Evolutionary conservation across 352 stramenopile genomes (phyloP).

Genomic region (Phytophthora pluvialis): DNA sequence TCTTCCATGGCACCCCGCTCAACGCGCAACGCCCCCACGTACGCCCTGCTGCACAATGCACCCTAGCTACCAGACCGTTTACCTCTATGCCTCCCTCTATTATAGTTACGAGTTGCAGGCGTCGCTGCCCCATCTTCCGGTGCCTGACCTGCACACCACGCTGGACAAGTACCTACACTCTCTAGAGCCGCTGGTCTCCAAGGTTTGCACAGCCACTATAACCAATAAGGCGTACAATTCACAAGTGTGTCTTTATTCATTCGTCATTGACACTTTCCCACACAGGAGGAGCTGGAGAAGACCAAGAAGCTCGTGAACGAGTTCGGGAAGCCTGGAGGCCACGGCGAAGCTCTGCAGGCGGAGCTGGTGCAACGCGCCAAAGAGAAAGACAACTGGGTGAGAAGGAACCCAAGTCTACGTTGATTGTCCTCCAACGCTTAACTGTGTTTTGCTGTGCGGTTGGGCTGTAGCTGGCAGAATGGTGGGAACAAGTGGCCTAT

Average conservation of each 20-base stretch:
- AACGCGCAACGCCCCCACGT: slow-evolving; percentile 13
- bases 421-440: not conserved
- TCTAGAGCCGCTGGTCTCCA: slow-evolving; percentile 66
- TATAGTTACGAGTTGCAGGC: slow-evolving; percentile 58
- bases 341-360: slow-evolving; percentile 54
- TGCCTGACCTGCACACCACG: slow-evolving; percentile 88
- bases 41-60: not conserved
- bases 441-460: not conserved
- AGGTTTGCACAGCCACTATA: slow-evolving; percentile 46
- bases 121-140: slow-evolving; percentile 73
- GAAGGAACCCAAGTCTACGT: slow-evolving; percentile 1
- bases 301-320: slow-evolving; percentile 50
- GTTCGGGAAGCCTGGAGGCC: slow-evolving; percentile 52
- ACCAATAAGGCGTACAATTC: slow-evolving; percentile 10
- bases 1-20: slow-evolving; percentile 8
- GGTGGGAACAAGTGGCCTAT: slow-evolving; percentile 93
- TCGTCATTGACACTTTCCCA: not conserved
- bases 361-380: slow-evolving; percentile 57
- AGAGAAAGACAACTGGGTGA: slow-evolving; percentile 62
- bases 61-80: not conserved
- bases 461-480: slow-evolving; percentile 73
- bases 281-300: slow-evolving; percentile 58
- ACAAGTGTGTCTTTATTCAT: not conserved
- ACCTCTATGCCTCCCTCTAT: not conserved
- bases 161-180: slow-evolving; percentile 81